phyloP scores from a whole-genome alignment of 2,329 filamentous ascomycete genomes.

The Pseudogymnoascus sp. region DNA sequence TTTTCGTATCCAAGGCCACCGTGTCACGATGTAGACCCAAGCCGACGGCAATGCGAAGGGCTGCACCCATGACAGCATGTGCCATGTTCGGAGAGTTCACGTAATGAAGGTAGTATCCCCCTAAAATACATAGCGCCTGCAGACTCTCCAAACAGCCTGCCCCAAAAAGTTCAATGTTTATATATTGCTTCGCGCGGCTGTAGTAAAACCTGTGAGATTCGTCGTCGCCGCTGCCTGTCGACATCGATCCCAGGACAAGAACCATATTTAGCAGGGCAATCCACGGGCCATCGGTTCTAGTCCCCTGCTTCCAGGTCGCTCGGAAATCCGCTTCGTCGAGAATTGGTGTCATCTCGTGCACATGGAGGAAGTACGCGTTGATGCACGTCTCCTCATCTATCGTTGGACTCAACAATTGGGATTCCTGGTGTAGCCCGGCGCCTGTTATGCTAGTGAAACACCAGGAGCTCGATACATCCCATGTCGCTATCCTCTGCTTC shows the following conservation, averaged over 20 bases:
- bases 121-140: constrained; percentile 20
- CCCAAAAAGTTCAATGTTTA: constrained; percentile 10
- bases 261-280: constrained; percentile 15
- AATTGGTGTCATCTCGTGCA: constrained; percentile 12
- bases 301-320: neutral
- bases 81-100: constrained; percentile 24
- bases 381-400: constrained; percentile 3
- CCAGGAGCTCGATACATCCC: neutral
- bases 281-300: constrained; percentile 11
- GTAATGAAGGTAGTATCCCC: constrained; percentile 22
- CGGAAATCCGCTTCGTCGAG: constrained; percentile 12
- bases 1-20: neutral
- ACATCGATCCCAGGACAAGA: constrained; percentile 10
- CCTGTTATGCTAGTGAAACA: neutral
- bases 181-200: neutral
- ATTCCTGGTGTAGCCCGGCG: neutral
- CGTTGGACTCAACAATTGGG: neutral
- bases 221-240: constrained; percentile 14
- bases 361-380: constrained; percentile 12
- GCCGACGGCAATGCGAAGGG: constrained; percentile 19
- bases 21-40: constrained; percentile 19
- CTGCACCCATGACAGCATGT: constrained; percentile 18
- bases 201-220: constrained; percentile 5
- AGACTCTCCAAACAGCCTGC: constrained; percentile 18
- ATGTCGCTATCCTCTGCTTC: neutral